These are phyloP conservation scores for Microbotryomycetes sp. DNA, from an alignment of 1,284 basidiomycete genomes.

Conservation along the genomic window DNA sequence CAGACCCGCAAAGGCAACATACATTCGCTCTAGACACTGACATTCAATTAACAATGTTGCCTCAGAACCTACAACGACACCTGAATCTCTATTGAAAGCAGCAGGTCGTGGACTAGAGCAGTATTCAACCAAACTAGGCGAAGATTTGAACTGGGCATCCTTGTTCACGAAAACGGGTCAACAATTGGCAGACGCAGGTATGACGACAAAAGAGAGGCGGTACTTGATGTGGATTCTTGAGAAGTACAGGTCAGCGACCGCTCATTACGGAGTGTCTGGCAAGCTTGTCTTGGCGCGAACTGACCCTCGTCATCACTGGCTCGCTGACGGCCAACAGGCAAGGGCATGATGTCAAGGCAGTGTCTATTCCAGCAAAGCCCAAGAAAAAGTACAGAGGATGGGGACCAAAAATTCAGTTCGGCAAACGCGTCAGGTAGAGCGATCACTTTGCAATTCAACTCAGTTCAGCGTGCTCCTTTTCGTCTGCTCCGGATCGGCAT, in stretches of 20 bases:
- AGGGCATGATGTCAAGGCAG: constrained; percentile 14
- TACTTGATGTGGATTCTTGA: constrained; percentile 27
- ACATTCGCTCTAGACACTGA: too few species aligned
- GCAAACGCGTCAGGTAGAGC: constrained; percentile 17
- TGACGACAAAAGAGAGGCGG: constrained; percentile 17
- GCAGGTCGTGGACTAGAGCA: constrained; percentile 11
- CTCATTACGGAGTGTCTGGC: neutral
- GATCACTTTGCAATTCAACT: neutral
- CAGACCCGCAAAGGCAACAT: neutral
- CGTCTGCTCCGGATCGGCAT: too few species aligned
- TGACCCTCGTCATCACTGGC: too few species aligned
- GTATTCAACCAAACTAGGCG: constrained; percentile 20
- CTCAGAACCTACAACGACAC: constrained; percentile 13
- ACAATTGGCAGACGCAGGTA: constrained; percentile 19
- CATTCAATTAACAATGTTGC: too few species aligned
- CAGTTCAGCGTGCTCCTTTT: too few species aligned
- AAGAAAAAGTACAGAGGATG: constrained; percentile 21
- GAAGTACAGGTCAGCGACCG: constrained; percentile 21
- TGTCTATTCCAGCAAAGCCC: constrained; percentile 14
- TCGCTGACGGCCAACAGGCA: constrained; percentile 19
- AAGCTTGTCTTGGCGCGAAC: neutral
- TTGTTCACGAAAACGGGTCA: constrained; percentile 14
- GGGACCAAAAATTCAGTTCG: constrained; percentile 25
- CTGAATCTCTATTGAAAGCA: constrained; percentile 10
- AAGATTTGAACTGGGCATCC: constrained; percentile 2